Percentiles rank a stretch among this genome's conserved stretches.
phyloP scores from a whole-genome alignment of 148 eudicot genomes.

The Rhododendron ferrugineum region DNA sequence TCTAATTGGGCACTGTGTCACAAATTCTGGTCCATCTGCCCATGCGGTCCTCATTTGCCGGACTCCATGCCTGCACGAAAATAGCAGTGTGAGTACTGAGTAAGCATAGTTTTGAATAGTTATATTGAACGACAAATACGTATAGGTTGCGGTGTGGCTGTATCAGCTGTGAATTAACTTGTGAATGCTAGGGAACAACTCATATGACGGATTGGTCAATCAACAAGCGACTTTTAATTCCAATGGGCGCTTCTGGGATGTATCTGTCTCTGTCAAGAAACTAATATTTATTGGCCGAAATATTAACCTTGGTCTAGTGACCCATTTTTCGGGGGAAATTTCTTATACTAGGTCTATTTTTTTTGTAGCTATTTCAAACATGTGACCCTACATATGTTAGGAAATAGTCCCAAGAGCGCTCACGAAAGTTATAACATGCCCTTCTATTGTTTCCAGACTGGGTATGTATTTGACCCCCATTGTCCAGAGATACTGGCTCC shows the following conservation, averaged over 20 bases:
- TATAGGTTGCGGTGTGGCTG: not conserved
- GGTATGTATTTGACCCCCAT: not conserved
- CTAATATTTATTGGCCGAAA: not conserved
- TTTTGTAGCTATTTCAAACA: not conserved
- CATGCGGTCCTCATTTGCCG: slow-evolving; percentile 88
- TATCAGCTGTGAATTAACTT: not conserved
- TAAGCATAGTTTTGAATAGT: not conserved
- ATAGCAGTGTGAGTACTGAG: not conserved
- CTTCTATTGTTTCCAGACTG: not conserved
- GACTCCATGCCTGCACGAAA: slow-evolving; percentile 65
- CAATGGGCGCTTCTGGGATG: not conserved
- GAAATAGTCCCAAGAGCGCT: not conserved
- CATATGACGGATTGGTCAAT: not conserved
- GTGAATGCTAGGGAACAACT: not conserved
- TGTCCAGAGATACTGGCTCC: not conserved
- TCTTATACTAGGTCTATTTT: not conserved
- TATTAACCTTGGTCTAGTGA: not conserved
- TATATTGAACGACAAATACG: not conserved
- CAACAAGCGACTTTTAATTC: not conserved
- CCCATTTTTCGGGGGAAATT: not conserved
- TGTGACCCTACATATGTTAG: not conserved
- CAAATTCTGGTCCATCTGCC: slow-evolving; percentile 98
- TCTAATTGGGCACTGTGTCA: slow-evolving; percentile 93
- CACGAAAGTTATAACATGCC: not conserved
- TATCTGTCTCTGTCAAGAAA: not conserved